Base-by-base conservation (phyloP, 805 yeast species). In the Priceomyces melissophilus region DNA sequence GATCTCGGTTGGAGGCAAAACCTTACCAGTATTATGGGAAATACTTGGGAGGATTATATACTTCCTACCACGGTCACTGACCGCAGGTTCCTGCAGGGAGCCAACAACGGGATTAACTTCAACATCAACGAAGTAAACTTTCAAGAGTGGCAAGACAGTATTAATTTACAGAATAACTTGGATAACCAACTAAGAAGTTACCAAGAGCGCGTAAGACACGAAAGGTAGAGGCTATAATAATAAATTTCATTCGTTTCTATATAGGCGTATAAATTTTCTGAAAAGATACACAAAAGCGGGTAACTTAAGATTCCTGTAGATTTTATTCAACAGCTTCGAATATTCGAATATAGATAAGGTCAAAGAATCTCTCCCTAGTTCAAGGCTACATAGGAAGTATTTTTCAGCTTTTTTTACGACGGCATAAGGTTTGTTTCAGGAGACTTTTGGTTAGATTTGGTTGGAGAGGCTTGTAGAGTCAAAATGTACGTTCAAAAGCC, bases 21-120 rank as follows among this genome's bases (percentile, higher is more conserved):
- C 58, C 82, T 89, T 86, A 46, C 55, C 13, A 66, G 74, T 4
- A 76, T 87, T 1, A 84, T 91, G 95, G 99, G 99, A 0, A 45
- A 58, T 2, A 58, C 65, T 1, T 73, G 80, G 76, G 35, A 46
- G 6, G 80, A 81, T 45, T 89, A 96, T 96, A 36, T 82, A 6
- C 55, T 89, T 1, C 98, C 98, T 0, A 41, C 60, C 1, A 16
- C 45, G 10, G 53, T 56, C 13, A 55, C 64, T 3, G 43, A 44
- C 17, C 42, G 41, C n/a, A 39, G 49, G 2, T 47, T 61, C 20
- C 26, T 43, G 8, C 53, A 51, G 1, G 44, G 43, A 3, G 49
- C 46, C 30, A 55, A 52, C 26, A 63, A 67, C 40, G 90, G 89
- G 0, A 50, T 83, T 16, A 75, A 70, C 49, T 84, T 66, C 48